These are phyloP conservation scores for Saccharomyces mikatae DNA, from an alignment of 805 yeast species.

Conservation along the genomic window DNA sequence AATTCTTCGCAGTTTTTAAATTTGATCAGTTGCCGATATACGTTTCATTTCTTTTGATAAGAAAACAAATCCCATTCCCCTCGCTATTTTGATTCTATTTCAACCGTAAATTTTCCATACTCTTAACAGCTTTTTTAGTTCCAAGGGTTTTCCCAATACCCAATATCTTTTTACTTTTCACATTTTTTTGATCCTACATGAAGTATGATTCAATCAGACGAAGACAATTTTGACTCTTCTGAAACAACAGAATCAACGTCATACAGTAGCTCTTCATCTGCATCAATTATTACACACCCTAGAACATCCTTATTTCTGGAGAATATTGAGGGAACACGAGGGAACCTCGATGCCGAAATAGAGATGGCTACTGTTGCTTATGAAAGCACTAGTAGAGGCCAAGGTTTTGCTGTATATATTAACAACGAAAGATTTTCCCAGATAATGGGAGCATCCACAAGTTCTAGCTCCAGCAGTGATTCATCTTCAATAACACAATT, in stretches of 20 bases:
- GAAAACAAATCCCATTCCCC: neutral
- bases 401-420: neutral
- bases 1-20: neutral
- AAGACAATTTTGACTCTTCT: neutral
- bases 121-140: neutral
- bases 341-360: neutral
- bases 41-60: neutral
- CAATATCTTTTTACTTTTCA: neutral
- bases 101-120: neutral
- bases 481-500: neutral
- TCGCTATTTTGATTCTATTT: neutral
- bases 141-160: neutral
- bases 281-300: neutral
- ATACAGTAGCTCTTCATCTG: neutral
- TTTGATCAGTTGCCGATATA: neutral
- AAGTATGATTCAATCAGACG: neutral
- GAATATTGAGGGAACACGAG: neutral
- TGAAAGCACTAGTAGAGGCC: neutral
- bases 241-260: neutral
- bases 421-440: neutral
- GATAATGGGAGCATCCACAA: neutral
- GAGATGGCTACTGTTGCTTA: neutral
- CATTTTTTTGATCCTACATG: neutral
- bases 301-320: neutral
- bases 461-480: neutral